These are phyloP conservation scores for Scenedesmus sp. DNA, from an alignment of 163 green algal species.

Conservation along the genomic window DNA sequence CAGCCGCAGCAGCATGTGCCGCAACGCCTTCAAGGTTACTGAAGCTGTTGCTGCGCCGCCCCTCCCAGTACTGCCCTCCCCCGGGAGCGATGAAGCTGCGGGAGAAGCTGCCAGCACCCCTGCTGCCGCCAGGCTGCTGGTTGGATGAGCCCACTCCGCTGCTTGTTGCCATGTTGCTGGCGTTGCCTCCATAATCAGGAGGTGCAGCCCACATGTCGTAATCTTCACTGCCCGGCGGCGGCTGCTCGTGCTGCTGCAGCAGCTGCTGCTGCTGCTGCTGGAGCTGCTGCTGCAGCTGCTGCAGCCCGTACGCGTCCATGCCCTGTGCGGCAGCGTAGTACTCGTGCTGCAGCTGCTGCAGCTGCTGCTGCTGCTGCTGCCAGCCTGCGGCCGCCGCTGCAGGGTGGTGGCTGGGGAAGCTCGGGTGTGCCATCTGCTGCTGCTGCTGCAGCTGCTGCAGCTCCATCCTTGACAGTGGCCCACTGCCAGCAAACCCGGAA, in stretches of 20 bases:
- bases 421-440: constrained; percentile 6
- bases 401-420: background rate
- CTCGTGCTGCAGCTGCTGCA: constrained; percentile 26
- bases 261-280: constrained; percentile 33
- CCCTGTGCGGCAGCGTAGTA: background rate
- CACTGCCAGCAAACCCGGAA: background rate
- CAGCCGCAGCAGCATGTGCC: background rate
- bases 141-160: background rate
- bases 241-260: constrained; percentile 26
- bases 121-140: background rate
- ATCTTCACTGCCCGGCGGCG: constrained; percentile 20
- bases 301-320: constrained; percentile 2
- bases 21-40: constrained; percentile 25
- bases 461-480: background rate
- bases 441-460: constrained; percentile 13
- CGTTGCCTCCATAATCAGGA: constrained; percentile 22
- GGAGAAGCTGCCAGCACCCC: background rate
- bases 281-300: constrained; percentile 6
- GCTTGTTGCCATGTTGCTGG: background rate
- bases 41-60: constrained; percentile 45
- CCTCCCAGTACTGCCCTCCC: constrained; percentile 45
- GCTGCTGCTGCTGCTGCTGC: constrained; percentile 26
- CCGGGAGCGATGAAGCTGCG: constrained; percentile 42
- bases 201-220: constrained; percentile 27
- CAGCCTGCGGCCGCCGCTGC: background rate